Evolutionary conservation across 2,329 filamentous ascomycete genomes (phyloP), one percentile per base, ranked within the genome.

Genomic region (Triangularia verruculosa): DNA sequence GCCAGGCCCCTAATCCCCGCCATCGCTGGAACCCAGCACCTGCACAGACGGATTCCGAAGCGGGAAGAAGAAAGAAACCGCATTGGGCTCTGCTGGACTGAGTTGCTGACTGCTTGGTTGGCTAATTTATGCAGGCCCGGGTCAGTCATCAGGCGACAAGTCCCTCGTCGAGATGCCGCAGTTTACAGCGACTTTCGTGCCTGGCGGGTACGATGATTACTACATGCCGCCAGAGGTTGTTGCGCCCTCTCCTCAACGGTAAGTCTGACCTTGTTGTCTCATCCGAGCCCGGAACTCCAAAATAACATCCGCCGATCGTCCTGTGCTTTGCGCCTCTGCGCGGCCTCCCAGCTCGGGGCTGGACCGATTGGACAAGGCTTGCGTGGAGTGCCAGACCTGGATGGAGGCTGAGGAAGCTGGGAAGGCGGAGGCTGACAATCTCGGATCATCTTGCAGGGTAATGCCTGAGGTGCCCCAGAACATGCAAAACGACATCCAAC

Each of bases 381-480:
- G 62, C 57, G 39, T 47, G 24, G 58, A 39, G 17, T 20, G 22
- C 52, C 59, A 53, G 58, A 66, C 61, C 65, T 61, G 64, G 32
- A 62, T 47, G 17, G 61, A 66, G 57, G 61, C 62, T 64, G 59
- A 54, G 30, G 39, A 43, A 30, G 53, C 30, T 63, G 20, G 27
- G 20, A 60, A 47, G 39, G 39, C 61, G 66, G 55, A 65, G 61
- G 67, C 67, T 74, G 73, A 74, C 69, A 69, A 74, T 77, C 34
- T 34, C 78, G 73, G 70, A 71, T 75, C 34, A 67, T 69, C 70
- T 68, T 74, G 70, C 77, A 96, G 92, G 81, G 87, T 96, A 73
- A 97, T 94, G 88, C 91, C 92, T 75, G 93, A 97, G 83, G 93
- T 97, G 69, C 92, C 94, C 70, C 91, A 94, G 78, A 94, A 97